Percentiles rank a stretch among this genome's conserved stretches.
Conservation (phyloP, 164 flowering plant genomes). For the Vitis amurensis region DNA sequence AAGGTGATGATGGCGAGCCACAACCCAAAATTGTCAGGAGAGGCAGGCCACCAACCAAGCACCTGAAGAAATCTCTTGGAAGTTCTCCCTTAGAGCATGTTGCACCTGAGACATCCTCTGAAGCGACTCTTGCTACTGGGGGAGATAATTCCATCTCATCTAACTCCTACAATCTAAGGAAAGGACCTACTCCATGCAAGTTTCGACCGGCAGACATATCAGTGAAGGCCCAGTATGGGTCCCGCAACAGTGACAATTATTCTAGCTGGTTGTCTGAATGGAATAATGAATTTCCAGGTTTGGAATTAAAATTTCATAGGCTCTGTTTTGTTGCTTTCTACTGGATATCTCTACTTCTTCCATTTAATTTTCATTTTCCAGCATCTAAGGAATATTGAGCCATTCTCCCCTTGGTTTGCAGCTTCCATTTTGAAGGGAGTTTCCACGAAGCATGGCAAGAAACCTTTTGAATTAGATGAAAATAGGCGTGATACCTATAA, state of each 20-base stretch:
- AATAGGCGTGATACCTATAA: conserved; percentile 42
- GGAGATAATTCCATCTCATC: conserved; percentile 26
- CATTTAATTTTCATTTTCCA: no score
- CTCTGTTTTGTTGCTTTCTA: background rate
- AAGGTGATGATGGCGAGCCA: conserved; percentile 60
- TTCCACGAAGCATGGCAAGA: conserved; percentile 37
- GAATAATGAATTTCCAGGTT: conserved; percentile 63
- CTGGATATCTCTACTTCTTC: no score
- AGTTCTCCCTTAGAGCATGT: conserved; percentile 29
- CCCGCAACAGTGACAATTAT: conserved; percentile 32
- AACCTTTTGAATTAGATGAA: conserved; percentile 34
- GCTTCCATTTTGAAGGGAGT: conserved; percentile 41
- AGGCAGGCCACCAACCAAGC: conserved; percentile 66
- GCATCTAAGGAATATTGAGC: background rate
- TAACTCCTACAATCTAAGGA: conserved; percentile 44
- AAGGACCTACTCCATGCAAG: conserved; percentile 23
- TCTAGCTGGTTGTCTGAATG: conserved; percentile 38
- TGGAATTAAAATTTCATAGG: background rate
- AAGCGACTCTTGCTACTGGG: conserved; percentile 45
- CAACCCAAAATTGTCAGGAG: conserved; percentile 52
- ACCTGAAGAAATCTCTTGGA: conserved; percentile 34
- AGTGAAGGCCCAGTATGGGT: conserved; percentile 16
- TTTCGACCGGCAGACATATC: conserved; percentile 25
- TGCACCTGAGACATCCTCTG: conserved; percentile 35
- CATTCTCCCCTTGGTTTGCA: conserved; percentile 13